Evolutionary conservation across 225 moss, liverwort and hornwort species (phyloP), one percentile per base, ranked within the genome.

Genomic region (Physcomitrium patens): DNA sequence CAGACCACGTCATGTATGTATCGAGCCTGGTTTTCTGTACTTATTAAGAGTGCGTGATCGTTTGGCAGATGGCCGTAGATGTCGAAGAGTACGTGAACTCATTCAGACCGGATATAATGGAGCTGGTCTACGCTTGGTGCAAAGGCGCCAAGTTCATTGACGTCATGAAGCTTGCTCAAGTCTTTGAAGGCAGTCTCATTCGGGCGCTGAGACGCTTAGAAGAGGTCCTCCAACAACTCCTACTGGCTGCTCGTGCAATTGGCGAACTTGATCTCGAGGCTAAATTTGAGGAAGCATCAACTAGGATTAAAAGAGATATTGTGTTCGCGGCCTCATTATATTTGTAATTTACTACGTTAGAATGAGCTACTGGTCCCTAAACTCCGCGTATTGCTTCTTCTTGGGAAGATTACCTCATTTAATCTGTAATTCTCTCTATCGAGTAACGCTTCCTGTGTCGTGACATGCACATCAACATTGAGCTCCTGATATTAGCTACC

Each of bases 291-390:
- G 94, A 93, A 44, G 92, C 88, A 23, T 89, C 88, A 23, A 81
- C 80, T 43, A 91, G 81, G 73, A 94, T 97, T 50, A 94, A 90
- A 57, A 90, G 96, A 77, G 96, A 91, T 77, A 94, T 97, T 73
- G 94, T 97, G 56, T 97, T 97, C 85, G 90, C 96, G 26, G 94
- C 94, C 65, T 97, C 96, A 45, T 83, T 97, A 37, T 97, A 97
- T 58, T 80, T 97, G 57, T 97, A 84, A 82, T 41, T 63, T 63
- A 72, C 45, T 55, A 51, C 55, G 26, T 72, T 37, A 27, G 52
- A 69, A 52, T 42, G 13, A 42, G 43, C 45, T 65, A 7, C 42
- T n/a, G 55, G 4, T 28, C 20, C 12, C 47, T 62, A 24, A 58
- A 49, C 42, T 81, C 53, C 26, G 62, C 50, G 45, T n/a, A 65